phyloP scores from a whole-genome alignment of 441 rosid genomes.

The Mallotus repandus region DNA sequence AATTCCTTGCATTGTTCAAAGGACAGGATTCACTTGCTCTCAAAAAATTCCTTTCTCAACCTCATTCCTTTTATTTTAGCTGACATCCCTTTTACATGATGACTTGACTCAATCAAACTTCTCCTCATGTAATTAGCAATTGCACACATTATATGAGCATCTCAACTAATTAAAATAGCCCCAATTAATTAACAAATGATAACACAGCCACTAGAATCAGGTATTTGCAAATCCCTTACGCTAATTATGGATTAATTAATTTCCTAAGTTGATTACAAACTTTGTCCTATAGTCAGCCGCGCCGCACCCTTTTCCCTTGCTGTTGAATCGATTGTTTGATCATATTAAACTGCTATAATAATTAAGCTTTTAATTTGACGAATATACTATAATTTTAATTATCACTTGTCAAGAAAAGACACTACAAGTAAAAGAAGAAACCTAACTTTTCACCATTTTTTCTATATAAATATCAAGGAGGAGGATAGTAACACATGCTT shows the following conservation, averaged over 20 bases:
- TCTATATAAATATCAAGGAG: neutral
- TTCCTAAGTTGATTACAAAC: neutral
- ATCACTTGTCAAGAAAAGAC: slow-evolving; percentile 1
- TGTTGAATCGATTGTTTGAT: neutral
- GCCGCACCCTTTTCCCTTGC: neutral
- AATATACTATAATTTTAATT: neutral
- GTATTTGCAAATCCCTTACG: neutral
- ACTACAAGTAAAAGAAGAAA: neutral
- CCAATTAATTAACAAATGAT: slow-evolving; percentile 16
- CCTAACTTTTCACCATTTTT: neutral
- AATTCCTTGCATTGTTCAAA: too few relatives aligned
- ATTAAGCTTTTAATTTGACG: neutral
- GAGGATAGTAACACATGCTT: neutral
- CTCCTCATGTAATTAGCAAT: too few relatives aligned
- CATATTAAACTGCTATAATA: neutral
- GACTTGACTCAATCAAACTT: too few relatives aligned
- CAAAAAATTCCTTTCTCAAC: too few relatives aligned
- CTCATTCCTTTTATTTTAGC: too few relatives aligned
- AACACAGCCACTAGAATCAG: slow-evolving; percentile 17
- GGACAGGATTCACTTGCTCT: too few relatives aligned
- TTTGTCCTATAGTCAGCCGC: slow-evolving; percentile 8
- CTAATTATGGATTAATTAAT: neutral
- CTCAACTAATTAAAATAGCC: neutral
- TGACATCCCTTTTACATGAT: too few relatives aligned
- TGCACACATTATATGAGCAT: too few relatives aligned